Evolutionary conservation across 139 green algal genomes (phyloP).

Genomic region (Medakamo hakoo): DNA sequence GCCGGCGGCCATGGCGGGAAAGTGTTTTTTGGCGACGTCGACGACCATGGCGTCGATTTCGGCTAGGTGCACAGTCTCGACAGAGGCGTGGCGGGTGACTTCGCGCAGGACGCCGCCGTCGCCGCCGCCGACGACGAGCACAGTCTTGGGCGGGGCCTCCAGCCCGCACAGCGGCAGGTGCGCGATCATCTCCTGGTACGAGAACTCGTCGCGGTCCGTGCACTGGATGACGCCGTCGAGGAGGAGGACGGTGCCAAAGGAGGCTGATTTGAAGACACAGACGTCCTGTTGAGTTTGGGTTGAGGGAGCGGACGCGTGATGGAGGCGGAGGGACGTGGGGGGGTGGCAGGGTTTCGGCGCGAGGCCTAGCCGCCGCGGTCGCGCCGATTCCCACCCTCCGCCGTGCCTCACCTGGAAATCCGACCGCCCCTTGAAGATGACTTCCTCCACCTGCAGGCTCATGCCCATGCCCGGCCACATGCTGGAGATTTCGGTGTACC

Average conservation of each 20-base stretch:
- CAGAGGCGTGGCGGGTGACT: constrained; percentile 44
- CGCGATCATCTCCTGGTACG: constrained; percentile 96
- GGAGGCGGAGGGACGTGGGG: neutral
- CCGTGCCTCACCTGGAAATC: constrained; percentile 71
- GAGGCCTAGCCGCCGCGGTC: too few relatives aligned
- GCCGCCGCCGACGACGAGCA: constrained; percentile 90
- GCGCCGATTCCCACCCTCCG: too few relatives aligned
- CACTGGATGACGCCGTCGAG: constrained; percentile 95
- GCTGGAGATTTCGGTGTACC: constrained; percentile 73
- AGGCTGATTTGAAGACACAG: constrained; percentile 55
- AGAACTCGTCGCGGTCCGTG: constrained; percentile 89
- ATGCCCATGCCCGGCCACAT: constrained; percentile 91
- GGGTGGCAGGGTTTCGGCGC: neutral
- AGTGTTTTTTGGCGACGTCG: constrained; percentile 74
- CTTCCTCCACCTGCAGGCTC: constrained; percentile 73
- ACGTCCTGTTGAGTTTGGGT: constrained; percentile 44
- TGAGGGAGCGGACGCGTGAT: neutral
- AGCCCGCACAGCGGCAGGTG: constrained; percentile 83
- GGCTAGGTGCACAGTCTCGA: constrained; percentile 86
- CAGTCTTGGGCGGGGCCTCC: constrained; percentile 32
- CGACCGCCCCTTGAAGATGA: constrained; percentile 65
- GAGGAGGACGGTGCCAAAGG: constrained; percentile 83
- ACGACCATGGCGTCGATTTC: constrained; percentile 92
- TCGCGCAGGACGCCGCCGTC: constrained; percentile 94
- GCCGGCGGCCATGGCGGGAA: constrained; percentile 75